Evolutionary conservation across 2,329 filamentous ascomycete genomes (phyloP).

Genomic region (Apiospora kogelbergensis): DNA sequence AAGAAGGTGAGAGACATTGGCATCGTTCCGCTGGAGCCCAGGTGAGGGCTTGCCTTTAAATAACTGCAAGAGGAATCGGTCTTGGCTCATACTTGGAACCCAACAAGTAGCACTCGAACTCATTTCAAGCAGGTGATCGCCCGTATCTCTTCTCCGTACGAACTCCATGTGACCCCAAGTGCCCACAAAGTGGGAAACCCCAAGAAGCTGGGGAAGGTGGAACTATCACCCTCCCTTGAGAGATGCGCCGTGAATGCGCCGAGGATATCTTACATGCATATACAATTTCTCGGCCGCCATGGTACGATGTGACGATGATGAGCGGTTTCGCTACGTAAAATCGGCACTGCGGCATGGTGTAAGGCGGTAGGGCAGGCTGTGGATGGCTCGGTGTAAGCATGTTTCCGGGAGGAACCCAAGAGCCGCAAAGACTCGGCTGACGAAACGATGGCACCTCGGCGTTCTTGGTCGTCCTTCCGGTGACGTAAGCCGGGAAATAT

Average conservation of each 20-base stretch:
- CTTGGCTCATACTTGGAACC: background rate
- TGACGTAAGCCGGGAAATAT: background rate
- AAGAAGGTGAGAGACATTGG: background rate
- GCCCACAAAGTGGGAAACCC: background rate
- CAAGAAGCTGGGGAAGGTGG: background rate
- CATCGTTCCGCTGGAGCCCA: background rate
- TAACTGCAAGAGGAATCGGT: background rate
- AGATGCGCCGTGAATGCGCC: slow-evolving; percentile 1
- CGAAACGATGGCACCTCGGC: slow-evolving; percentile 1
- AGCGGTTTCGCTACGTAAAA: background rate
- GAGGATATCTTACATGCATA: background rate
- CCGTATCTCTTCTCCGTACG: background rate
- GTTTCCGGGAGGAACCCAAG: background rate
- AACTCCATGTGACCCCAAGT: background rate
- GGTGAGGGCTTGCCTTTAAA: background rate
- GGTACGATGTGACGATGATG: background rate
- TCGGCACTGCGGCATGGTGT: slow-evolving; percentile 3
- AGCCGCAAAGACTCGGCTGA: background rate
- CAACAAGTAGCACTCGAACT: background rate
- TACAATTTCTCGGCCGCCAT: background rate
- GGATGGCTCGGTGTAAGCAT: background rate
- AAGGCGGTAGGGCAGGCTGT: background rate
- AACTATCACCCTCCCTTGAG: background rate
- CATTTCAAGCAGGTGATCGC: background rate
- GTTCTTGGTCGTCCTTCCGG: background rate